A percentile compares a stretch with the other conserved stretches of the same genome.
Conservation (phyloP, 2,329 filamentous ascomycete species). For the Apiospora phragmitis region DNA sequence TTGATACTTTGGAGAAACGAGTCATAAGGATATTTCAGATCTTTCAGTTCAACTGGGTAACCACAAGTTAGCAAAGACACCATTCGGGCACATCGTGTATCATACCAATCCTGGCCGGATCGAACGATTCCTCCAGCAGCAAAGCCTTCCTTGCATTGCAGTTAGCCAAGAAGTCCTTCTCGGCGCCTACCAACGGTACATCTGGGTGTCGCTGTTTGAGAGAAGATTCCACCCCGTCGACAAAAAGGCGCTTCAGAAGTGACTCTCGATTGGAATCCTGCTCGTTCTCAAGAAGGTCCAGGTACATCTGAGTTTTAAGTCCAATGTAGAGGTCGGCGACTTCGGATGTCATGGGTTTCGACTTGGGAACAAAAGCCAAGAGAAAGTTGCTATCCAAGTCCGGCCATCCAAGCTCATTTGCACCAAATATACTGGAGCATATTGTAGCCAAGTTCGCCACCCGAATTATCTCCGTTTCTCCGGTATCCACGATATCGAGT, state of each 20-base stretch:
- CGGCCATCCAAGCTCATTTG: constrained; percentile 32
- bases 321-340: constrained; percentile 32
- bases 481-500: constrained; percentile 25
- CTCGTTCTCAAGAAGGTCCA: constrained; percentile 31
- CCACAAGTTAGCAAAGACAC: neutral
- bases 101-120: constrained; percentile 7
- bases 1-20: constrained; percentile 33
- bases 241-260: constrained; percentile 30
- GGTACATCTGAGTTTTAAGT: constrained; percentile 34
- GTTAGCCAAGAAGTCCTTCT: constrained; percentile 29
- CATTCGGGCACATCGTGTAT: neutral
- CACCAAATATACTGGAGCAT: constrained; percentile 34
- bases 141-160: constrained; percentile 28
- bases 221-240: constrained; percentile 26
- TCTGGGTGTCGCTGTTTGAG: constrained; percentile 29
- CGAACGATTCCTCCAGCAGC: constrained; percentile 28
- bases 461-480: constrained; percentile 30
- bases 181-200: constrained; percentile 23
- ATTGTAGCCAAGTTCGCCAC: constrained; percentile 33
- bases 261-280: constrained; percentile 25
- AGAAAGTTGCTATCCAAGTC: constrained; percentile 34
- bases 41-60: constrained; percentile 18
- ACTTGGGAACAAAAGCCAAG: constrained; percentile 30
- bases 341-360: constrained; percentile 28
- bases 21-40: constrained; percentile 33